Evolutionary conservation across 1,139 yeast species (phyloP).

Genomic region (Geotrichum aggregatum): DNA sequence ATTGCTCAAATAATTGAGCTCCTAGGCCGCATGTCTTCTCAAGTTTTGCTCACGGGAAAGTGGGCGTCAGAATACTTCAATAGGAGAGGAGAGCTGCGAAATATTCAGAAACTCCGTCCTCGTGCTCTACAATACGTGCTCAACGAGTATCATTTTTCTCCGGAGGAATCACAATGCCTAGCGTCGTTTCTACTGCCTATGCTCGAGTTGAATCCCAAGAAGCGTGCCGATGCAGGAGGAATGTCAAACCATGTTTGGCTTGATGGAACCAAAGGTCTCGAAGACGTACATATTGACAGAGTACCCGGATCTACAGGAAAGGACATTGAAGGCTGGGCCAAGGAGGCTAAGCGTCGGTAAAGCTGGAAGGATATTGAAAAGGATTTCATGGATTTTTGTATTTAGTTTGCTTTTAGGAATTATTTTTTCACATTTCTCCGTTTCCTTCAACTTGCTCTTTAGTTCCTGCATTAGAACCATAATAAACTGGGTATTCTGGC

Average conservation of each 20-base stretch:
- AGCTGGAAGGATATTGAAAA: neutral
- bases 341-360: constrained; percentile 35
- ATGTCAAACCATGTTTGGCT: constrained; percentile 79
- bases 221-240: constrained; percentile 78
- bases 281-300: constrained; percentile 48
- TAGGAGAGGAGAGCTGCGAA: constrained; percentile 50
- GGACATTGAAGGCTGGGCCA: constrained; percentile 69
- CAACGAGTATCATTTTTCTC: constrained; percentile 61
- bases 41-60: constrained; percentile 51
- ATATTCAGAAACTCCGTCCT: constrained; percentile 60
- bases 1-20: constrained; percentile 79
- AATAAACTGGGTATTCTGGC: neutral
- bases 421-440: neutral
- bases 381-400: neutral
- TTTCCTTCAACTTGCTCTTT: neutral
- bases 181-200: constrained; percentile 66
- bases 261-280: constrained; percentile 57
- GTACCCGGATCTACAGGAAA: constrained; percentile 63
- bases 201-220: constrained; percentile 66
- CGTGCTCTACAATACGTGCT: constrained; percentile 68
- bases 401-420: neutral
- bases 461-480: neutral
- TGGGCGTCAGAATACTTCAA: constrained; percentile 54
- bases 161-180: constrained; percentile 52
- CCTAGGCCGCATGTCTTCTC: constrained; percentile 56